Base-by-base conservation (phyloP, 768 basidiomycete genomes). In the Termitomyces sp. region DNA sequence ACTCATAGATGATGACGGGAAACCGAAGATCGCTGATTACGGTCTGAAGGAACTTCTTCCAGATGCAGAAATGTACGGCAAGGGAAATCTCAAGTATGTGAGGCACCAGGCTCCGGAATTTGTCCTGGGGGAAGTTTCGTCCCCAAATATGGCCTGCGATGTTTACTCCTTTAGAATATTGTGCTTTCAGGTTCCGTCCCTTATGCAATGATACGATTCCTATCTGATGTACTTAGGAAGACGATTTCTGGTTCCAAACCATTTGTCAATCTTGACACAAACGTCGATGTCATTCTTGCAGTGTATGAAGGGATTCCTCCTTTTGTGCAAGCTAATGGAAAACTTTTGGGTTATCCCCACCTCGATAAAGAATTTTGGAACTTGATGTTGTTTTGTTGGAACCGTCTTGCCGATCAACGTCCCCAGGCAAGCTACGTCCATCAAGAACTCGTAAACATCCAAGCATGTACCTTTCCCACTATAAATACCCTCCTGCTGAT, bases 1-100 rank as follows among this genome's bases (percentile, higher is more conserved):
- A 5, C 39, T 60, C 22, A 31, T 60, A 10, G 48, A 54, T 22
- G 39, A 50, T 23, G 18, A 36, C 16, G 49, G 53, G 15, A 18
- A 6, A 13, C 16, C 59, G 15, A 29, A 50, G 10, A 9, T 60
- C 10, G 31, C 56, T 11, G 56, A 60, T 36, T 60, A 57, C 32
- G 56, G 59, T 3, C 7, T 59, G 27, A 29, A 29, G 13, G n/a
- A 23, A 23, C 40, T 31, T 7, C 23, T n/a, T 11, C 11, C 20
- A n/a, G 46, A 16, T 2, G 31, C 16, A 22, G 46, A 48, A 22
- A n/a, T 48, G 46, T 16, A 48, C 29, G 42, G n/a, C 7, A 31
- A 18, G n/a, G 40, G 5, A 15, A 18, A 31, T n/a, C 27, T 45
- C 18, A 12, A 23, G 2, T 41, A 38, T 20, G 23, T 29, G 5